Conservation (phyloP, 331 rosid genomes). For the Stylosanthes scabra region DNA sequence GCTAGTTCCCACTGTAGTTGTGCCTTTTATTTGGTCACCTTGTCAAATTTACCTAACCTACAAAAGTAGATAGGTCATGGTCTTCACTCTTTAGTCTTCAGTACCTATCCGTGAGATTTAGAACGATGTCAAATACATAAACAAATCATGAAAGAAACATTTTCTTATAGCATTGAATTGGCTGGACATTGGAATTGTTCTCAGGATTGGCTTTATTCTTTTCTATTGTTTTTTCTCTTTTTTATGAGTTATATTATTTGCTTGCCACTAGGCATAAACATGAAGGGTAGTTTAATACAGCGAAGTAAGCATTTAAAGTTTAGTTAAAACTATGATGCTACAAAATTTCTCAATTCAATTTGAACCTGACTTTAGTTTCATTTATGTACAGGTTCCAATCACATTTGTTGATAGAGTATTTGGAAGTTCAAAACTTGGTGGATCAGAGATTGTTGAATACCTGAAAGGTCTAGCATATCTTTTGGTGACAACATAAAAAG, state of each 20-base stretch:
- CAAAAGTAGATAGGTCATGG: neutral
- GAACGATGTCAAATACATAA: neutral
- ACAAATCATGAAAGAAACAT: conserved; percentile 17
- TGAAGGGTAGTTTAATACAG: conserved; percentile 7
- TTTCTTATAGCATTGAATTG: conserved; percentile 21
- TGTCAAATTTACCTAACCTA: conserved; percentile 16
- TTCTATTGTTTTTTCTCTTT: neutral
- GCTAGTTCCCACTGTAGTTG: conserved; percentile 2
- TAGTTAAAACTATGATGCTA: conserved; percentile 7
- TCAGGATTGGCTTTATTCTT: neutral
- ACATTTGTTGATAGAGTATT: conserved; percentile 93
- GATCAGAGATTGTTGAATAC: conserved; percentile 96
- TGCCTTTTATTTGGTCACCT: conserved; percentile 24
- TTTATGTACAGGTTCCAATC: conserved; percentile 79
- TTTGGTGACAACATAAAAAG: conserved; percentile 48
- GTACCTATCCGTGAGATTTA: conserved; percentile 10
- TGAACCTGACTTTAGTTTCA: conserved; percentile 33
- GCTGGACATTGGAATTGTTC: conserved; percentile 4
- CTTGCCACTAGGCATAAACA: conserved; percentile 15
- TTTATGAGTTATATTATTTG: neutral
- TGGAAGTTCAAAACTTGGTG: conserved; percentile 97
- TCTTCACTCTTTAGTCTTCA: conserved; percentile 8
- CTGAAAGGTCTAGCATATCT: conserved; percentile 77
- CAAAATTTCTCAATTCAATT: conserved; percentile 11
- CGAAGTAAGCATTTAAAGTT: conserved; percentile 17